These are phyloP conservation scores for Trichothecium roseum DNA, from an alignment of 2,329 filamentous ascomycete species.

Conservation along the genomic window DNA sequence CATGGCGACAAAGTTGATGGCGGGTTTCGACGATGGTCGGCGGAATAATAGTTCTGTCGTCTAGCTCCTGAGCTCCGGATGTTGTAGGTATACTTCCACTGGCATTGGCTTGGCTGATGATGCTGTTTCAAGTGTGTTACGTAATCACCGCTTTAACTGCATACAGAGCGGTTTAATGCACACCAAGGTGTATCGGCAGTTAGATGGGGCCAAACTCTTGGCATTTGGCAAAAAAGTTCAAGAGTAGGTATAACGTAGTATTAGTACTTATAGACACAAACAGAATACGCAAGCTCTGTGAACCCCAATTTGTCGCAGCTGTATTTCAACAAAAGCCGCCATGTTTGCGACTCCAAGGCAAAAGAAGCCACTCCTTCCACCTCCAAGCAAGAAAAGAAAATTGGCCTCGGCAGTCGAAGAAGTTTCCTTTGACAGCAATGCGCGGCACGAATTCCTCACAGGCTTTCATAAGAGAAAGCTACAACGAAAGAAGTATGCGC, in stretches of 20 bases:
- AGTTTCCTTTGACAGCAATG: slow-evolving; percentile 72
- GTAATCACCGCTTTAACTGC: slow-evolving; percentile 13
- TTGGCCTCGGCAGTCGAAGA: slow-evolving; percentile 55
- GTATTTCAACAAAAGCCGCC: slow-evolving; percentile 1
- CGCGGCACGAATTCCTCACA: slow-evolving; percentile 79
- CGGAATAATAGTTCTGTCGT: neutral
- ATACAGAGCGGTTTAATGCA: slow-evolving; percentile 6
- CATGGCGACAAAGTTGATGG: slow-evolving; percentile 27
- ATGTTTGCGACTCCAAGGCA: slow-evolving; percentile 48
- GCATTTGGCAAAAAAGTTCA: slow-evolving; percentile 1
- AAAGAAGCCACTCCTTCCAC: slow-evolving; percentile 47
- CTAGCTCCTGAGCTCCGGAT: neutral
- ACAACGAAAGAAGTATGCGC: slow-evolving; percentile 73
- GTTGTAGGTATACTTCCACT: neutral
- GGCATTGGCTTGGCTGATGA: slow-evolving; percentile 9
- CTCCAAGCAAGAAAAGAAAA: slow-evolving; percentile 58
- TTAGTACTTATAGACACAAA: neutral
- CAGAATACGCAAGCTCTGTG: neutral
- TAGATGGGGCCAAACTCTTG: neutral
- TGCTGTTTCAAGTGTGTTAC: slow-evolving; percentile 13
- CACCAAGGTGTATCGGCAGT: slow-evolving; percentile 2
- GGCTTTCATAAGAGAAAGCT: slow-evolving; percentile 96
- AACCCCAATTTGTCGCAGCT: neutral
- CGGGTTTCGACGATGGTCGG: neutral
- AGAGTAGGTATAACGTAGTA: too few relatives aligned